phyloP scores from a whole-genome alignment of 1,284 basidiomycete genomes.

The Xerocomus minutiporus region DNA sequence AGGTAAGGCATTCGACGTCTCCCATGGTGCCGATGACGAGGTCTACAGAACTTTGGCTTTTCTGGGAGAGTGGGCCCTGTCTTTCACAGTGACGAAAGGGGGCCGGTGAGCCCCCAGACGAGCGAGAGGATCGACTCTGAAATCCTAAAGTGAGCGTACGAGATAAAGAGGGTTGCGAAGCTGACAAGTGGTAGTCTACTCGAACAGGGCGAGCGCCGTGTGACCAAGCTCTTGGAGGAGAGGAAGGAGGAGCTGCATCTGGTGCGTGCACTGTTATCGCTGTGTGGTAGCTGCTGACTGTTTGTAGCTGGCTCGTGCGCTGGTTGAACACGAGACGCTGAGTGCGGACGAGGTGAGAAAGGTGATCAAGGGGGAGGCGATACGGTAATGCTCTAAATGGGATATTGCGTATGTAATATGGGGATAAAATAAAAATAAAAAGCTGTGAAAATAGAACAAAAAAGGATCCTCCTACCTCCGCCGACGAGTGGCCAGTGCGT shows the following conservation, averaged over 20 bases:
- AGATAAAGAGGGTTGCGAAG: fast-evolving
- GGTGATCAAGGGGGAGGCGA: constrained; percentile 78
- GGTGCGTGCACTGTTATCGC: constrained; percentile 38
- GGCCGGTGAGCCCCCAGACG: constrained; percentile 65
- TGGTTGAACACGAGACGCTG: constrained; percentile 93
- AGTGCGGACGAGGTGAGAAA: constrained; percentile 78
- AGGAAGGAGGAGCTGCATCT: constrained; percentile 78
- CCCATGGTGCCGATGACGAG: not conserved
- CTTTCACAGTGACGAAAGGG: constrained; percentile 69
- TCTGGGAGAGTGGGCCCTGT: constrained; percentile 82
- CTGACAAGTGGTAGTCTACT: constrained; percentile 51
- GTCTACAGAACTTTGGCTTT: constrained; percentile 71
- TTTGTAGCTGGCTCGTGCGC: constrained; percentile 73
- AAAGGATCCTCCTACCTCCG: constrained; percentile 58
- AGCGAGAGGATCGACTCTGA: constrained; percentile 83
- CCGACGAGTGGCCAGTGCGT: constrained; percentile 44
- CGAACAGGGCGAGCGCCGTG: constrained; percentile 69
- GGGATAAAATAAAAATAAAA: not conserved
- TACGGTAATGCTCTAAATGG: constrained; percentile 37
- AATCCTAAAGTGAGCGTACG: constrained; percentile 60
- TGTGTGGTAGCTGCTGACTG: constrained; percentile 8
- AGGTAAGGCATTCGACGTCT: constrained; percentile 44
- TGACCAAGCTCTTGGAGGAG: constrained; percentile 61
- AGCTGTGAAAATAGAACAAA: constrained; percentile 21
- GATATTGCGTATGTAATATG: not conserved